Conservation (phyloP, 805 yeast genomes). For the Nakazawaea anatomiae region DNA sequence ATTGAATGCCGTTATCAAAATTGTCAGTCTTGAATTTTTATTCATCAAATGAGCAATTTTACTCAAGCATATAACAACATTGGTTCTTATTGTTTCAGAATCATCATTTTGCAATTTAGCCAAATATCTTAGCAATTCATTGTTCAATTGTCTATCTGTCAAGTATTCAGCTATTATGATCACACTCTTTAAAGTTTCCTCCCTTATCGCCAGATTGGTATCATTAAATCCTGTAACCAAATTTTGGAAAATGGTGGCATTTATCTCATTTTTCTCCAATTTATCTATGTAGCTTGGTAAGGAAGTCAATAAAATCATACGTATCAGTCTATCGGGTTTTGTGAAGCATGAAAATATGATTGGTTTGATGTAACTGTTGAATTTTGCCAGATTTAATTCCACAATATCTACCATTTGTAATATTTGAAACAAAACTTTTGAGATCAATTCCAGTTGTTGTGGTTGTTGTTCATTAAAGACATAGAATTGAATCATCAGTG, state of each 20-base stretch:
- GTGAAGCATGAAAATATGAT: constrained; percentile 57
- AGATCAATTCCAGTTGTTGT: constrained; percentile 4
- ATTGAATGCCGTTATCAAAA: constrained; percentile 80
- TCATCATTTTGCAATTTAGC: constrained; percentile 82
- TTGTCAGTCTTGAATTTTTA: constrained; percentile 54
- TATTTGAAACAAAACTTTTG: constrained; percentile 19
- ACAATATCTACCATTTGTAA: constrained; percentile 7
- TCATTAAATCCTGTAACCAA: constrained; percentile 82
- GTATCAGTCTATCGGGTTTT: constrained; percentile 68
- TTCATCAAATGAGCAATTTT: constrained; percentile 58
- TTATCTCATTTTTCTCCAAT: constrained; percentile 56
- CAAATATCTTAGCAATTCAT: constrained; percentile 71
- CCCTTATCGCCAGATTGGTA: constrained; percentile 73
- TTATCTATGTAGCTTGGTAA: constrained; percentile 48
- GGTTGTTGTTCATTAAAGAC: constrained; percentile 12
- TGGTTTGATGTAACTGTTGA: constrained; percentile 46
- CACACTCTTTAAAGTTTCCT: constrained; percentile 67
- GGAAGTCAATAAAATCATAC: constrained; percentile 63
- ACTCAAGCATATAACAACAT: constrained; percentile 65
- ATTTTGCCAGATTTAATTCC: constrained; percentile 25
- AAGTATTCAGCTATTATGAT: constrained; percentile 55
- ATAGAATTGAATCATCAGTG: constrained; percentile 54
- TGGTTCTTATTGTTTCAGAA: constrained; percentile 70
- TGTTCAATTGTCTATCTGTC: constrained; percentile 76
- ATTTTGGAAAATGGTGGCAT: constrained; percentile 60